A percentile compares a stretch with the other conserved stretches of the same genome.
Conservation (phyloP, 2,329 filamentous ascomycete genomes). For the Diplocarpon rosae region DNA sequence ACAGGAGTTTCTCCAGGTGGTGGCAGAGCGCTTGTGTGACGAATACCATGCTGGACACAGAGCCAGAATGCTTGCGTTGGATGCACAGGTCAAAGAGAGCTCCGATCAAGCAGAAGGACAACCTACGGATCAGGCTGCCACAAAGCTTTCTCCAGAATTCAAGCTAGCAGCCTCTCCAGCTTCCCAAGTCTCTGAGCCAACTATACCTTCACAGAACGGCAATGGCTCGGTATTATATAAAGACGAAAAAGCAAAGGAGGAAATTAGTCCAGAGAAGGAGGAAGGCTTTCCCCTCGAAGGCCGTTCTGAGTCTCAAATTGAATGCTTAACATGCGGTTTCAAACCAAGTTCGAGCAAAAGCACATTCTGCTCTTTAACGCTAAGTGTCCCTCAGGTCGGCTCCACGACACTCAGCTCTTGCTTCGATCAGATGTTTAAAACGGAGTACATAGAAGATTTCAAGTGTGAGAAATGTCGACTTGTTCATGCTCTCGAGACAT, state of each 20-base stretch:
- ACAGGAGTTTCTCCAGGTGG: constrained; percentile 91
- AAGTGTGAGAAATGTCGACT: constrained; percentile 88
- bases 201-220: background rate
- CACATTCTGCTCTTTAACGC: constrained; percentile 81
- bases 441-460: constrained; percentile 93
- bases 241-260: background rate
- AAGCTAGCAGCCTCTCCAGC: constrained; percentile 2
- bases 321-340: constrained; percentile 83
- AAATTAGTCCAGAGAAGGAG: constrained; percentile 32
- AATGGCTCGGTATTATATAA: background rate
- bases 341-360: constrained; percentile 75
- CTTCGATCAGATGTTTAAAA: constrained; percentile 89
- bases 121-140: constrained; percentile 3
- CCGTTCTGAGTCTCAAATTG: constrained; percentile 83
- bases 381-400: constrained; percentile 77
- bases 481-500: constrained; percentile 60
- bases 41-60: constrained; percentile 81
- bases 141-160: constrained; percentile 1
- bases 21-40: constrained; percentile 83
- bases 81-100: constrained; percentile 6
- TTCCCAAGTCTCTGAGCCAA: background rate
- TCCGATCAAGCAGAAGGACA: constrained; percentile 3
- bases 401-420: constrained; percentile 77
- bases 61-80: constrained; percentile 50
- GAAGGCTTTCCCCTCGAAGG: constrained; percentile 88